Evolutionary conservation across 2,329 filamentous ascomycete genomes (phyloP).

Genomic region (Ascocoryne sarcoides): DNA sequence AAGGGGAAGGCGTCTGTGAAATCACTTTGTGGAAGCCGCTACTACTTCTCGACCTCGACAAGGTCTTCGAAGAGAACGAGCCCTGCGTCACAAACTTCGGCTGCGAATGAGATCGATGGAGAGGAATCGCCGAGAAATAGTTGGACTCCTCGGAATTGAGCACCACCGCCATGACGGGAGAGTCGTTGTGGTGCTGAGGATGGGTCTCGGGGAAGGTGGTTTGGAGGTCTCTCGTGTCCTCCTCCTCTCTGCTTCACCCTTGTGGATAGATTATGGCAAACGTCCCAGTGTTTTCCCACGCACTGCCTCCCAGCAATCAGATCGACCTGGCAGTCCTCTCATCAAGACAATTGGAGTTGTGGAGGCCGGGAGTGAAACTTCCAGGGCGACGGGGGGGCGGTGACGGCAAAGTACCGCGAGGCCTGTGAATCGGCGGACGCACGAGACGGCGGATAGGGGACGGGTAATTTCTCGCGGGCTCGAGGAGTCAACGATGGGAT

Average conservation of each 20-base stretch:
- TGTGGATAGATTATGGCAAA: background rate
- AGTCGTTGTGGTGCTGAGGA: background rate
- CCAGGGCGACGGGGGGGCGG: slow-evolving; percentile 1
- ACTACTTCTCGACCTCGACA: slow-evolving; percentile 33
- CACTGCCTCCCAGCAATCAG: slow-evolving; percentile 12
- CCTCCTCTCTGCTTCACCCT: slow-evolving; percentile 1
- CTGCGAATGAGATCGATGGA: slow-evolving; percentile 54
- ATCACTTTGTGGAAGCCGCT: slow-evolving; percentile 20
- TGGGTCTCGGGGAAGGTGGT: background rate
- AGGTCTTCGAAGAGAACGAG: slow-evolving; percentile 39
- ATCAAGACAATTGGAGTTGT: slow-evolving; percentile 11
- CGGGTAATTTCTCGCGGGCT: no score
- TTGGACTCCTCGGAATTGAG: slow-evolving; percentile 43
- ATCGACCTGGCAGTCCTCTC: slow-evolving; percentile 10
- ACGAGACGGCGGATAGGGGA: no score
- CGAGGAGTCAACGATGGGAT: background rate
- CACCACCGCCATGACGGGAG: slow-evolving; percentile 30
- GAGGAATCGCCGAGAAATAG: slow-evolving; percentile 44
- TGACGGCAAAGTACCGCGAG: slow-evolving; percentile 4
- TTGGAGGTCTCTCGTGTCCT: background rate
- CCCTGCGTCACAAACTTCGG: slow-evolving; percentile 44
- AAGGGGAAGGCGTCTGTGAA: slow-evolving; percentile 22
- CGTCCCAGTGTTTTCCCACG: slow-evolving; percentile 11
- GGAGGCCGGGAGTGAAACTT: background rate
- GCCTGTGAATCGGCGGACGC: no score